These are phyloP conservation scores for Ogataea sp. DNA, from an alignment of 805 yeast genomes.

Conservation along the genomic window DNA sequence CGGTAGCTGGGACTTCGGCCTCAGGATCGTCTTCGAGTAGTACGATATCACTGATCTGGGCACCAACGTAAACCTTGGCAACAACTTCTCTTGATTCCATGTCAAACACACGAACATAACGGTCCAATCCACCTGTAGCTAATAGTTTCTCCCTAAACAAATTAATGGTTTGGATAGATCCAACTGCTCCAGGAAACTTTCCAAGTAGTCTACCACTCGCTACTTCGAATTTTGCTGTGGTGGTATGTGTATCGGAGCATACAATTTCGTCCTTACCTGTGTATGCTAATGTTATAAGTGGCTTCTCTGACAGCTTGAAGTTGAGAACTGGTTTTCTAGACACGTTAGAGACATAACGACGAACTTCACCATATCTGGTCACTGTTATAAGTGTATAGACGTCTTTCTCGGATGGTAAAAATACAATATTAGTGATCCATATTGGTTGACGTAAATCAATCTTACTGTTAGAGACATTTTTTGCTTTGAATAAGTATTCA, in stretches of 20 bases:
- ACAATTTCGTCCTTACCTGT: conserved; percentile 35
- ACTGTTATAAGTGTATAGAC: conserved; percentile 52
- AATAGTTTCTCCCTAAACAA: conserved; percentile 33
- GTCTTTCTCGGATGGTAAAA: conserved; percentile 29
- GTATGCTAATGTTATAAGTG: conserved; percentile 36
- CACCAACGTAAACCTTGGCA: conserved; percentile 70
- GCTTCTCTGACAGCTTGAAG: conserved; percentile 45
- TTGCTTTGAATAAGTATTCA: conserved; percentile 51
- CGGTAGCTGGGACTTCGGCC: conserved; percentile 27
- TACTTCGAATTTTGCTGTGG: conserved; percentile 49
- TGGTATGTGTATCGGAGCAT: conserved; percentile 65
- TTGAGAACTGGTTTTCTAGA: conserved; percentile 63
- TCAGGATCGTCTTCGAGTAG: conserved; percentile 41
- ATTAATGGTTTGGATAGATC: conserved; percentile 47
- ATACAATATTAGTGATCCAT: conserved; percentile 57
- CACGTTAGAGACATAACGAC: conserved; percentile 61
- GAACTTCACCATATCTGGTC: conserved; percentile 69
- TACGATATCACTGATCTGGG: conserved; percentile 51
- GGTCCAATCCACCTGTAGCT: conserved; percentile 79
- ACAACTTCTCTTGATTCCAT: conserved; percentile 46
- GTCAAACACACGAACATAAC: conserved; percentile 76
- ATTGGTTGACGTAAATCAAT: conserved; percentile 78
- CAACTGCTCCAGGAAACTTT: conserved; percentile 70
- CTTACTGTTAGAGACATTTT: conserved; percentile 75
- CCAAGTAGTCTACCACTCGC: conserved; percentile 50